Conservation (phyloP, 1,284 basidiomycete genomes). For the Boletellus sp. region DNA sequence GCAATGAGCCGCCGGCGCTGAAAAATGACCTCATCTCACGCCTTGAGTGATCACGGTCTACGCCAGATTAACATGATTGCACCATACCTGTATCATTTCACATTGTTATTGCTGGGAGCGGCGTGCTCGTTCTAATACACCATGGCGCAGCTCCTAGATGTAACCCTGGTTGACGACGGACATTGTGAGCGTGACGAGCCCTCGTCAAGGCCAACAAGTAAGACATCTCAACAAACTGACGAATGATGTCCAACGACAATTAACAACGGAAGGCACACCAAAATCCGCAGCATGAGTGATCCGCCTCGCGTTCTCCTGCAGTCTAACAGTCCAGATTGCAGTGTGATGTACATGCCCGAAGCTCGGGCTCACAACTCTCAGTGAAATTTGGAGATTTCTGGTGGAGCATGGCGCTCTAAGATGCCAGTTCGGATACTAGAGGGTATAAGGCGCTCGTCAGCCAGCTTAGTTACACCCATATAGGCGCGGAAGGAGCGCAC, state of each 20-base stretch:
- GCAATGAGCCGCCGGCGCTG: conserved; percentile 37
- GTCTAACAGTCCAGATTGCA: not conserved
- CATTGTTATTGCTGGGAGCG: conserved; percentile 18
- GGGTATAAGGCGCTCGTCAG: not conserved
- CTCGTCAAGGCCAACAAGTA: not conserved
- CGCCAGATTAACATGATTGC: conserved; percentile 21
- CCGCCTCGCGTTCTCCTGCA: not conserved
- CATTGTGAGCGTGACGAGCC: not conserved
- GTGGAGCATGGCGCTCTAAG: not conserved
- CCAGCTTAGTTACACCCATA: not conserved
- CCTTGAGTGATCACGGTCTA: conserved; percentile 2
- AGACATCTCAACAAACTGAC: not conserved
- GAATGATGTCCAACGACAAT: not conserved
- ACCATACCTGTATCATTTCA: conserved; percentile 29
- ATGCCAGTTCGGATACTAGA: conserved; percentile 2
- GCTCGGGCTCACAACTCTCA: not conserved
- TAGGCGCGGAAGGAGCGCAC: not conserved
- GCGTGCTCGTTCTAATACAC: conserved; percentile 6
- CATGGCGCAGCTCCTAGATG: not conserved
- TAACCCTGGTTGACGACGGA: not conserved
- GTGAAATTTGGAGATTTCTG: not conserved
- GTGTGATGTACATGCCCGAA: not conserved
- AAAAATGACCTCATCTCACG: conserved; percentile 9
- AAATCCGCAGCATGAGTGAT: not conserved
- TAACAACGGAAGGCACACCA: not conserved